A percentile compares a stretch with the other conserved stretches of the same genome.
Evolutionary conservation across 352 stramenopile genomes (phyloP).

Genomic region (Pythium rishiriense): DNA sequence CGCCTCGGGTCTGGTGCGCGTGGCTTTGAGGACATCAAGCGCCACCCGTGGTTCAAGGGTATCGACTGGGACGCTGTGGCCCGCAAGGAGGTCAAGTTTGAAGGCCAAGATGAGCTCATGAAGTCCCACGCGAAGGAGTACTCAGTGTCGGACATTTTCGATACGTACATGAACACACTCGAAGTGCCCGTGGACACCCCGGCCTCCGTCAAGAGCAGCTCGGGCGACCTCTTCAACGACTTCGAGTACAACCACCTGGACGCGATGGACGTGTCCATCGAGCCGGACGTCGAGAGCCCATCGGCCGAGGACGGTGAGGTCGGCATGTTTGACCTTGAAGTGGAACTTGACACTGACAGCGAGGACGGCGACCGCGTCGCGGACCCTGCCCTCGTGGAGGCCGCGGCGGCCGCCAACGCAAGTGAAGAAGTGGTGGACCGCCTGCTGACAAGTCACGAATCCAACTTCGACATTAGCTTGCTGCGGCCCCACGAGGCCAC

Average conservation of each 20-base stretch:
- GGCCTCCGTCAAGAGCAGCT: conserved; percentile 71
- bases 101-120: conserved; percentile 76
- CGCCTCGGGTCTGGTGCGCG: conserved; percentile 91
- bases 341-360: conserved; percentile 28
- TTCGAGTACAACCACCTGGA: conserved; percentile 88
- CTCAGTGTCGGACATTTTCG: conserved; percentile 75
- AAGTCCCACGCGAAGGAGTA: conserved; percentile 84
- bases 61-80: conserved; percentile 87
- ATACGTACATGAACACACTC: conserved; percentile 87
- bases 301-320: conserved; percentile 40
- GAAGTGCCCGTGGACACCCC: conserved; percentile 85
- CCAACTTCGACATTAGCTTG: conserved; percentile 75
- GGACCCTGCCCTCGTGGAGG: conserved; percentile 6
- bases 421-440: conserved; percentile 22
- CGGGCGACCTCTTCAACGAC: conserved; percentile 74
- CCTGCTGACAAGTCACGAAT: conserved; percentile 43
- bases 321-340: conserved; percentile 30
- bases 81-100: conserved; percentile 55
- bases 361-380: conserved; percentile 15
- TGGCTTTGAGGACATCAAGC: conserved; percentile 87
- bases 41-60: conserved; percentile 84
- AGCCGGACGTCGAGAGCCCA: conserved; percentile 41
- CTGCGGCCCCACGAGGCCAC: conserved; percentile 65
- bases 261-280: conserved; percentile 32
- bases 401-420: background rate